Percentiles rank a stretch among this genome's conserved stretches.
Conservation (phyloP, 2,329 filamentous ascomycete species). For the Ampelomyces quisqualis region DNA sequence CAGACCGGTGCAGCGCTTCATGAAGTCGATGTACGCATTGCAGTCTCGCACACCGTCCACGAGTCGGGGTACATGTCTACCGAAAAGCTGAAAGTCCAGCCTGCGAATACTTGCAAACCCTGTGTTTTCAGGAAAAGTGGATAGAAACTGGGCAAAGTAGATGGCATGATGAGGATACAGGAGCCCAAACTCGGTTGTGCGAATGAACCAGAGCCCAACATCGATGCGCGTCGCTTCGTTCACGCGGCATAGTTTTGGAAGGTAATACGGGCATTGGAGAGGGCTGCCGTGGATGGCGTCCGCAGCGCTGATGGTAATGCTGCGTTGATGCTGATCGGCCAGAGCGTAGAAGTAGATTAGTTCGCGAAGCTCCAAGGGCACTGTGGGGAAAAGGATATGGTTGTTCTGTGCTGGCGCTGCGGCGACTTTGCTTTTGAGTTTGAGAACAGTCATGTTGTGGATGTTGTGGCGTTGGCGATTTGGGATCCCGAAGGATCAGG, state of each 20-base stretch:
- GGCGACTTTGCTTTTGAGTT: not conserved
- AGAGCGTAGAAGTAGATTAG: conserved; percentile 2
- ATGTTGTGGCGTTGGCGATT: no score
- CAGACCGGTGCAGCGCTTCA: not conserved
- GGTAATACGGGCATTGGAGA: conserved; percentile 3
- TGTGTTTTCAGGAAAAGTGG: not conserved
- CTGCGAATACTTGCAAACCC: conserved; percentile 4
- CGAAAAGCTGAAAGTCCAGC: conserved; percentile 8
- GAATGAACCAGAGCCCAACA: conserved; percentile 5
- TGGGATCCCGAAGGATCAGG: no score
- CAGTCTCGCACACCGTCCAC: not conserved
- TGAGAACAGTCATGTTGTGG: not conserved
- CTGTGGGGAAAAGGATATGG: not conserved
- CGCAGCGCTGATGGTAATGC: conserved; percentile 2
- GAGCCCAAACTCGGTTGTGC: conserved; percentile 1
- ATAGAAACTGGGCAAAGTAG: conserved; percentile 2
- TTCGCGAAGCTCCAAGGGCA: conserved; percentile 8
- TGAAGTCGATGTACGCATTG: conserved; percentile 4
- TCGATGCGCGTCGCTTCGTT: conserved; percentile 10
- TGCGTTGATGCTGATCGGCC: not conserved
- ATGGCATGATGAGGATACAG: conserved; percentile 2
- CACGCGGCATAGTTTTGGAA: conserved; percentile 6
- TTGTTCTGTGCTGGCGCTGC: not conserved
- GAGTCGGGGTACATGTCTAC: not conserved
- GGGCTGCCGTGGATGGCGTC: not conserved